Base-by-base conservation (phyloP, 192 early-diverging fungal species). In the Podila clonocystis region DNA sequence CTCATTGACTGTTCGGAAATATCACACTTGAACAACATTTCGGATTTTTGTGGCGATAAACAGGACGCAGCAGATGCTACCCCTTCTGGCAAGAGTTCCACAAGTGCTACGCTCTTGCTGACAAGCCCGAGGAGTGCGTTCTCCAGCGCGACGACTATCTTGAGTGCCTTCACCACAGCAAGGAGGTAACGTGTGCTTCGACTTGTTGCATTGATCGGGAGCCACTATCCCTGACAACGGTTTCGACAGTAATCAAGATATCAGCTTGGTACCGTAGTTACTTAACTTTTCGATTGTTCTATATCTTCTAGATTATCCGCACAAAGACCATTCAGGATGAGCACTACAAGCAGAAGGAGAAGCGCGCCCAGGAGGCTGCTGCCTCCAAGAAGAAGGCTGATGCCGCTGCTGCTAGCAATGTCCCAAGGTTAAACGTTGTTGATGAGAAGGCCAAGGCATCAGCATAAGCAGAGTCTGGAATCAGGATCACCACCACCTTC, bases 61-160 rank as follows among this genome's bases (percentile, higher is more conserved):
- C 84, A 95, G 90, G 95, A 83, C 91, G 90, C 82, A 90, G 95
- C 73, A 92, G 97, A 72, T 99, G 97, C 90, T 97, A 97, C 84
- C 88, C 92, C 58, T 96, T 96, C 85, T 99, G 95, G 95, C 97
- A 98, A 86, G 97, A 98, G 83, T 97, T 96, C 85, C 86, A 94
- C 80, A 95, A 95, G 74, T 99, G 96, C 88, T 95, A 94, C 79
- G 95, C 92, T 79, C 84, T 89, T 75, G 93, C 94, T 67, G 91
- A 95, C 83, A 72, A 83, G 13, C 92, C 89, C 30, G 79, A 91
- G 50, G 91, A 97, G 82, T 98, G 97, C 85, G 63, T 88, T 34
- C 80, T 83, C 41, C 91, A 95, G 72, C 91, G 89, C 70, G 97
- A 98, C 63, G 97, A 99, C 84, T 99, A 99, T 86, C 85, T 94